Conservation (phyloP, 306 rosid species). For the Acacia acuminata region DNA sequence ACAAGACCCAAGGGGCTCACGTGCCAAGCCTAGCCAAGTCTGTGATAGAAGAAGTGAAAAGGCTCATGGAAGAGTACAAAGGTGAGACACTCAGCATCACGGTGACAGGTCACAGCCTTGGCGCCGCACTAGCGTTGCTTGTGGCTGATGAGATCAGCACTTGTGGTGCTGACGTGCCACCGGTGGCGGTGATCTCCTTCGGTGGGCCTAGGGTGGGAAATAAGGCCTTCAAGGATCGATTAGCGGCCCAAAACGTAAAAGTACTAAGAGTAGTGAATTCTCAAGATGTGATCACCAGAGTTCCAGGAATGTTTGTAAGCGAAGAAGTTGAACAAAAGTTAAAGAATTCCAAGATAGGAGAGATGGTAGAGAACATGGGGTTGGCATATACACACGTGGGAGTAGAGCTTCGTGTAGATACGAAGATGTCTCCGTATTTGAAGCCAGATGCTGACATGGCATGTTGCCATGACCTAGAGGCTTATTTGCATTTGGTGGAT, state of each 20-base stretch:
- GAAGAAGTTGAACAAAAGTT: slow-evolving; percentile 56
- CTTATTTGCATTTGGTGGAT: slow-evolving; percentile 88
- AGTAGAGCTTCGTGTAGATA: slow-evolving; percentile 68
- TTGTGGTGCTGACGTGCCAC: slow-evolving; percentile 35
- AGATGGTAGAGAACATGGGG: slow-evolving; percentile 44
- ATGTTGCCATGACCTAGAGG: slow-evolving; percentile 93
- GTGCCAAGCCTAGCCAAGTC: slow-evolving; percentile 68
- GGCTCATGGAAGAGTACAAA: slow-evolving; percentile 60
- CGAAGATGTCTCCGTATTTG: slow-evolving; percentile 88
- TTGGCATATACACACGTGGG: slow-evolving; percentile 77
- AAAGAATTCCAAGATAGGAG: slow-evolving; percentile 36
- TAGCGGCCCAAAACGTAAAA: slow-evolving; percentile 57
- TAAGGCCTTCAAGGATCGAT: slow-evolving; percentile 48
- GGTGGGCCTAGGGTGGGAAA: slow-evolving; percentile 95
- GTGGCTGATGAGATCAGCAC: slow-evolving; percentile 75
- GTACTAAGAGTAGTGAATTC: slow-evolving; percentile 81
- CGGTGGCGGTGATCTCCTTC: slow-evolving; percentile 84
- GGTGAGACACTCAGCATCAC: slow-evolving; percentile 79
- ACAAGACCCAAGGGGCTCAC: slow-evolving; percentile 67
- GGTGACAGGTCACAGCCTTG: slow-evolving; percentile 86
- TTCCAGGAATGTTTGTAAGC: slow-evolving; percentile 54
- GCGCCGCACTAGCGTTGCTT: slow-evolving; percentile 77
- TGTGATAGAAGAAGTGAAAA: slow-evolving; percentile 64
- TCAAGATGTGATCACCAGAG: slow-evolving; percentile 78
- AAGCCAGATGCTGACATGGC: slow-evolving; percentile 91